Evolutionary conservation across 164 flowering plant genomes (phyloP), one percentile per base, ranked within the genome.

Genomic region (Nymphaea colorata): DNA sequence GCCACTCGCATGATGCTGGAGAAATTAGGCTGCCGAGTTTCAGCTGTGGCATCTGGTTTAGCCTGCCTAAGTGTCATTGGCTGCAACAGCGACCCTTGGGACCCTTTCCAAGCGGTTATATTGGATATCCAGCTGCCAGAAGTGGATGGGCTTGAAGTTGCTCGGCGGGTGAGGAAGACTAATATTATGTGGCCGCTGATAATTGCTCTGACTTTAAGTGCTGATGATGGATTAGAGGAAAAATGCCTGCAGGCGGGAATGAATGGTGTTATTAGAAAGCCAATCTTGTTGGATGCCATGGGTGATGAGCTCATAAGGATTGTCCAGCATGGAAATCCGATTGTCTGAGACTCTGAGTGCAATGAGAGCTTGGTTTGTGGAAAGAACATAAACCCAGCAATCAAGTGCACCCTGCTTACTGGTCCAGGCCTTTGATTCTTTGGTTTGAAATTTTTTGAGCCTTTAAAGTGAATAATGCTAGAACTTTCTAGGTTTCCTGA

Each of bases 111-210:
- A 73, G 74, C 90, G 1, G 77, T 90, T 44, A 68, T 94, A 44
- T 63, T 94, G 74, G 96, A 94, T 71, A 85, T 94, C 68, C 89
- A 90, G 43, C 76, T 90, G 91, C 84, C 87, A 0, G 98, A 88
- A 68, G 67, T 88, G 69, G 96, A 94, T 71, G 99, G 98, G 0
- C 88, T 82, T 72, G 98, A 90, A 70, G 90, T 88, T 47, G 89
- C 91, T n/a, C 66, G 61, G 68, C 84, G 84, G 65, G 85, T 94
- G 42, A 73, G 87, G 64, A 88, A 90, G 71, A 53, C 82, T 0
- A 88, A 89, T 66, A 85, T 81, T 4, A 74, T 68, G 66, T 86
- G 91, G 90, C 97, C 96, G 0, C 64, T 87, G 77, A 84, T 93
- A 47, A 67, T 93, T 17, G 97, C 85, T 25, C 62, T 86, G 53